Evolutionary conservation across 2,329 filamentous ascomycete species (phyloP).

Genomic region (Neopestalotiopsis sp.): DNA sequence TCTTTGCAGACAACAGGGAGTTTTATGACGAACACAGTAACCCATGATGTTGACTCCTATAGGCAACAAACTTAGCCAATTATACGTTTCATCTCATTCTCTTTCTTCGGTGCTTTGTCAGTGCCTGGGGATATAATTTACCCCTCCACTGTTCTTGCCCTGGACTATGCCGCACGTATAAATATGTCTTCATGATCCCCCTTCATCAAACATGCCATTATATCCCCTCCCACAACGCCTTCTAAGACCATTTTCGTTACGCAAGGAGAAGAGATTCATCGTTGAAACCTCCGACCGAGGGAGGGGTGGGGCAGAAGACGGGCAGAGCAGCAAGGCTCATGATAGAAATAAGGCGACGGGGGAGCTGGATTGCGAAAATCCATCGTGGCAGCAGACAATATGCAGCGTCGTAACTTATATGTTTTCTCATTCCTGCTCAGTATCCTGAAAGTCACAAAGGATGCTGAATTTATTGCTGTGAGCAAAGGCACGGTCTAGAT

Average conservation of each 20-base stretch:
- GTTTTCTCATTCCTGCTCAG: slow-evolving; percentile 6
- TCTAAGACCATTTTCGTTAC: slow-evolving; percentile 17
- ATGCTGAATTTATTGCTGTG: slow-evolving; percentile 26
- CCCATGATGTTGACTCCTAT: neutral
- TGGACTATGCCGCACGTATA: neutral
- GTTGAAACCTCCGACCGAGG: neutral
- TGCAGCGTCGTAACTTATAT: slow-evolving; percentile 8
- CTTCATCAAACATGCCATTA: slow-evolving; percentile 5
- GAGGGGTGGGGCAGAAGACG: neutral
- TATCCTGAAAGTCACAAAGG: slow-evolving; percentile 34
- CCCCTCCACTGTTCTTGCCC: neutral
- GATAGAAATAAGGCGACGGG: neutral
- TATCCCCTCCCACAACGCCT: slow-evolving; percentile 19
- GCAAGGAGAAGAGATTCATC: neutral
- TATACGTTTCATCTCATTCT: neutral
- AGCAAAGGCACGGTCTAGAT: slow-evolving; percentile 20
- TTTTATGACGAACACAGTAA: neutral
- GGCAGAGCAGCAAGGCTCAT: neutral
- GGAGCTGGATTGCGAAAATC: neutral
- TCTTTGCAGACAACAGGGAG: neutral
- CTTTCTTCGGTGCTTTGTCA: neutral
- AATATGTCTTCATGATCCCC: neutral
- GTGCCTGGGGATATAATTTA: neutral
- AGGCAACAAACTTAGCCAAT: neutral
- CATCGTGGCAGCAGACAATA: neutral